Conservation (phyloP, 345 rosid genomes). For the Corchorus capsularis region DNA sequence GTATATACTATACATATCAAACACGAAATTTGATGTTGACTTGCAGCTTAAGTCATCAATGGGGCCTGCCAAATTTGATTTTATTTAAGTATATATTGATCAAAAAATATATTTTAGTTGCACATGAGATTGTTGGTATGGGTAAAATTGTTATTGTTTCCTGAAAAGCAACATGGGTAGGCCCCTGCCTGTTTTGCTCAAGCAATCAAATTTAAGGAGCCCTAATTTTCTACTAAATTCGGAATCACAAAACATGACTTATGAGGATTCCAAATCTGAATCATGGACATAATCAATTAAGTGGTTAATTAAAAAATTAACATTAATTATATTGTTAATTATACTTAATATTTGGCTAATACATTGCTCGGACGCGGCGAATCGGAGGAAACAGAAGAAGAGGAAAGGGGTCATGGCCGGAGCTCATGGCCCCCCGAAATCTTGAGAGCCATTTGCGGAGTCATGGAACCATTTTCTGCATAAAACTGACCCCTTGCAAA, state of each 20-base stretch:
- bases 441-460: conserved; percentile 35
- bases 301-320: background rate
- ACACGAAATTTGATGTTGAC: conserved; percentile 11
- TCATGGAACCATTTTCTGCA: conserved; percentile 5
- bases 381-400: conserved; percentile 23
- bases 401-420: conserved; percentile 31
- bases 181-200: conserved; percentile 29
- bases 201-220: conserved; percentile 23
- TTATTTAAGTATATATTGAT: conserved; percentile 14
- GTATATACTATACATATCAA: background rate
- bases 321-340: background rate
- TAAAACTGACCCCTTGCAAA: background rate
- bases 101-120: background rate
- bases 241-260: conserved; percentile 30
- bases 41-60: conserved; percentile 9
- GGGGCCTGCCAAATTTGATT: background rate
- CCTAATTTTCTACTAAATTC: conserved; percentile 9
- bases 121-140: background rate
- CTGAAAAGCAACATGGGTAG: conserved; percentile 34
- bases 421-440: conserved; percentile 38
- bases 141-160: conserved; percentile 30
- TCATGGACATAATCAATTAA: background rate
- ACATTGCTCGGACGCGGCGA: conserved; percentile 38
- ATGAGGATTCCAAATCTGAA: conserved; percentile 33
- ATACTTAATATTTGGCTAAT: conserved; percentile 16